A percentile compares a stretch with the other conserved stretches of the same genome.
These are phyloP conservation scores for Solidago caesia DNA, from an alignment of 129 eudicot species.

Conservation along the genomic window DNA sequence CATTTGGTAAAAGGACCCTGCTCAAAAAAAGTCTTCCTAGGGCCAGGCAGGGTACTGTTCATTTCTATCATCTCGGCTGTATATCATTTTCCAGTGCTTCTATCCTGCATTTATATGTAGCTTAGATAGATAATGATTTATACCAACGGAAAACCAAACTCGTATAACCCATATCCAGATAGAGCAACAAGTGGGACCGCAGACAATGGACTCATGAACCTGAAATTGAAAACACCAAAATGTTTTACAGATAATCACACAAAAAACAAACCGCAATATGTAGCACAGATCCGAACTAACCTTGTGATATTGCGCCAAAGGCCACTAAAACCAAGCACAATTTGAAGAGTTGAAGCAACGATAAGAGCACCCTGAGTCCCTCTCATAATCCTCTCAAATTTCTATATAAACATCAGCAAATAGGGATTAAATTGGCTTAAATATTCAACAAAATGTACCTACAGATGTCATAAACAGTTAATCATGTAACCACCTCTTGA, in stretches of 20 bases:
- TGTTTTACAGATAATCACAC: background rate
- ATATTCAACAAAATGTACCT: background rate
- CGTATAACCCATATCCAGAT: slow-evolving; percentile 83
- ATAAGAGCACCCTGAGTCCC: slow-evolving; percentile 93
- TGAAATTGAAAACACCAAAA: slow-evolving; percentile 23
- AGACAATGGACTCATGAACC: slow-evolving; percentile 92
- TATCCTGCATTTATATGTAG: background rate
- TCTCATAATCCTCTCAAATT: slow-evolving; percentile 75
- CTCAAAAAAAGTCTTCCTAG: too few relatives aligned
- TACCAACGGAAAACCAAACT: slow-evolving; percentile 94
- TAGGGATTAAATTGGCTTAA: slow-evolving; percentile 15
- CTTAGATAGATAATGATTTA: slow-evolving; percentile 6
- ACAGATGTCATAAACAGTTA: background rate
- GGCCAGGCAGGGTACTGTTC: too few relatives aligned
- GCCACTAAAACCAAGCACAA: slow-evolving; percentile 91
- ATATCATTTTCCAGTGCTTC: background rate
- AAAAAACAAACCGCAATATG: background rate
- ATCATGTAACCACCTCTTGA: slow-evolving; percentile 47
- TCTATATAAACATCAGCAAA: slow-evolving; percentile 43
- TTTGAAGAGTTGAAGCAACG: slow-evolving; percentile 90
- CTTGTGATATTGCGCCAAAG: slow-evolving; percentile 87
- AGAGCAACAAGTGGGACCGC: slow-evolving; percentile 87
- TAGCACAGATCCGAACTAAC: slow-evolving; percentile 28
- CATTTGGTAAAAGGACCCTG: background rate
- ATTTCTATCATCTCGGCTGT: too few relatives aligned